Conservation (phyloP, 192 early-diverging fungal species). For the Phycomyces nitens region DNA sequence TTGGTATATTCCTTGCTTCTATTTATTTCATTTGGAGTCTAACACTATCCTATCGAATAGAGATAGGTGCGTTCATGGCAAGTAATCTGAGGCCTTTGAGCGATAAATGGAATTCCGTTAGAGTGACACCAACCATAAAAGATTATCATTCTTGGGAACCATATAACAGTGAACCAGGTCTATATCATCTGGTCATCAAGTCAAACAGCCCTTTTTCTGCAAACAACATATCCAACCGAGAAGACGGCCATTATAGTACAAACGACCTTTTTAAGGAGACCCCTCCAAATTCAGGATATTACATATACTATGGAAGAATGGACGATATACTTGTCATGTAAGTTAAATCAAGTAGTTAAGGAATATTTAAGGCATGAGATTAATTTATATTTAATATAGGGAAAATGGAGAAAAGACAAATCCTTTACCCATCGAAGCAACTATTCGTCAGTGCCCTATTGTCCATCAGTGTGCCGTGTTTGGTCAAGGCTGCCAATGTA, state of each 20-base stretch:
- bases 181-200: constrained; percentile 13
- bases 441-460: constrained; percentile 8
- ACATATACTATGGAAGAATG: constrained; percentile 15
- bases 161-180: background rate
- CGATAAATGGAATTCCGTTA: background rate
- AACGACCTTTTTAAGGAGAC: constrained; percentile 21
- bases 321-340: constrained; percentile 17
- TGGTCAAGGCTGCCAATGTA: constrained; percentile 14
- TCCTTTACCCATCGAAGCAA: constrained; percentile 23
- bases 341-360: too few species aligned
- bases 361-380: too few species aligned
- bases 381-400: too few species aligned
- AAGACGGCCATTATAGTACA: constrained; percentile 21
- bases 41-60: too few species aligned
- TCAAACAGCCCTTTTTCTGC: constrained; percentile 12
- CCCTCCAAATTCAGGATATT: constrained; percentile 6
- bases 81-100: background rate
- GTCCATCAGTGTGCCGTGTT: constrained; percentile 18
- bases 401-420: constrained; percentile 37
- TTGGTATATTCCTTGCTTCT: too few species aligned
- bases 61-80: constrained; percentile 6
- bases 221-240: constrained; percentile 8
- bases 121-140: background rate
- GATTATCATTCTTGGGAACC: background rate
- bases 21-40: too few species aligned